A percentile compares a stretch with the other conserved stretches of the same genome.
Conservation (phyloP, 2,329 filamentous ascomycete species). For the Pseudogymnoascus pannorum region DNA sequence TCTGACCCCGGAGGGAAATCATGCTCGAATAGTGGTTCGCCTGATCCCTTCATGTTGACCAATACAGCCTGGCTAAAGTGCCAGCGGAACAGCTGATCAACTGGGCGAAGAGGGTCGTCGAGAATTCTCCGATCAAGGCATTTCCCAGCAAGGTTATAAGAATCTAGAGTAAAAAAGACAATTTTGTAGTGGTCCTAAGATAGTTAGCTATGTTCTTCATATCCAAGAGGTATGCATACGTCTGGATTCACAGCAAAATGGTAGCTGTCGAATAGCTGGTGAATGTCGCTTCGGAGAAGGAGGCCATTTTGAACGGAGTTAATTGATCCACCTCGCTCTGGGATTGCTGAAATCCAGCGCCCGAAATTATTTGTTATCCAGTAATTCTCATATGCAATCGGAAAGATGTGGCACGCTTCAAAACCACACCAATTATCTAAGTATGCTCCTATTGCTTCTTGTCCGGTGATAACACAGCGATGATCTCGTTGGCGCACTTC, state of each 20-base stretch:
- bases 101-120: slow-evolving; percentile 13
- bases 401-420: slow-evolving; percentile 26
- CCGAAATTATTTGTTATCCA: slow-evolving; percentile 19
- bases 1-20: slow-evolving; percentile 26
- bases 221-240: slow-evolving; percentile 15
- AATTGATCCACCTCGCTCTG: slow-evolving; percentile 15
- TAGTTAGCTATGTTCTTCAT: slow-evolving; percentile 6
- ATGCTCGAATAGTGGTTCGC: slow-evolving; percentile 23
- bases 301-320: slow-evolving; percentile 27
- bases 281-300: slow-evolving; percentile 18
- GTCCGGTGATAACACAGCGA: slow-evolving; percentile 17
- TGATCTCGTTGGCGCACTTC: slow-evolving; percentile 19
- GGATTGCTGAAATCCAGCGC: slow-evolving; percentile 15
- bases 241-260: slow-evolving; percentile 23
- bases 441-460: not conserved
- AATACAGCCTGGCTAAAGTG: slow-evolving; percentile 24
- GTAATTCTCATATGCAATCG: slow-evolving; percentile 19
- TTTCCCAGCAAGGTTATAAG: slow-evolving; percentile 15
- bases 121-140: slow-evolving; percentile 17
- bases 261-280: slow-evolving; percentile 21
- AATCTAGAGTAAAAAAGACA: slow-evolving; percentile 20
- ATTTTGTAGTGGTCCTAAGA: slow-evolving; percentile 24
- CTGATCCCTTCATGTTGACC: slow-evolving; percentile 22
- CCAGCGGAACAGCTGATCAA: slow-evolving; percentile 22
- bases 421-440: slow-evolving; percentile 21